Conservation (phyloP, 768 basidiomycete species). For the Postia placenta region DNA sequence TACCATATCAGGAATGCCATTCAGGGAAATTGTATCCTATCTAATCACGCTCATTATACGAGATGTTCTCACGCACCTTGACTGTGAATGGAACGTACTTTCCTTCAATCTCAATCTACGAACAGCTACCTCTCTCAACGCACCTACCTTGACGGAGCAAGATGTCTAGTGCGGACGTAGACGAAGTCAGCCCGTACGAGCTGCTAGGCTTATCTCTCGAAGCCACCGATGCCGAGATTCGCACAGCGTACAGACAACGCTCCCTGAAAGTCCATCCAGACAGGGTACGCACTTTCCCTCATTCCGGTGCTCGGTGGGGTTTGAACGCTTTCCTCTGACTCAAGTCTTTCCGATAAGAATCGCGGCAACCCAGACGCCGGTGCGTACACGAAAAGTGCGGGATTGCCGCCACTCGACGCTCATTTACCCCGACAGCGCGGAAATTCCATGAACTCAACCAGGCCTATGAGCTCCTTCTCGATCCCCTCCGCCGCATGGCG, state of each 20-base stretch:
- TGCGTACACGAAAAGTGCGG: constrained; percentile 26
- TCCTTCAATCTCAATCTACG: too few species aligned
- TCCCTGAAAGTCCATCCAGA: constrained; percentile 88
- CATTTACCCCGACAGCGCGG: constrained; percentile 36
- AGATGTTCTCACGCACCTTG: too few species aligned
- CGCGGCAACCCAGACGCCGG: constrained; percentile 78
- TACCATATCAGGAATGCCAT: too few species aligned
- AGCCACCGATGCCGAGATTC: constrained; percentile 71
- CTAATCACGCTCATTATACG: too few species aligned
- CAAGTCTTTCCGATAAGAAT: constrained; percentile 40
- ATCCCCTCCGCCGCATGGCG: constrained; percentile 71
- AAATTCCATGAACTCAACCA: constrained; percentile 83
- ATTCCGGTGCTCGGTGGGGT: not conserved
- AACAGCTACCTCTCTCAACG: too few species aligned
- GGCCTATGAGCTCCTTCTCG: constrained; percentile 76
- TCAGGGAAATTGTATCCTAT: too few species aligned
- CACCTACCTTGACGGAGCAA: too few species aligned
- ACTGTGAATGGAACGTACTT: too few species aligned
- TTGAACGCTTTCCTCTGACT: constrained; percentile 12
- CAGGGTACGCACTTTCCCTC: constrained; percentile 44
- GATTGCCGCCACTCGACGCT: not conserved
- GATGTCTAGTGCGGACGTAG: constrained; percentile 29
- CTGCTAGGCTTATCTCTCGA: constrained; percentile 55
- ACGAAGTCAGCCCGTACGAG: constrained; percentile 70
- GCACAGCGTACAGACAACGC: constrained; percentile 70